Evolutionary conservation across 495 filamentous ascomycete species (phyloP).

Genomic region (Trichoderma erinaceum): DNA sequence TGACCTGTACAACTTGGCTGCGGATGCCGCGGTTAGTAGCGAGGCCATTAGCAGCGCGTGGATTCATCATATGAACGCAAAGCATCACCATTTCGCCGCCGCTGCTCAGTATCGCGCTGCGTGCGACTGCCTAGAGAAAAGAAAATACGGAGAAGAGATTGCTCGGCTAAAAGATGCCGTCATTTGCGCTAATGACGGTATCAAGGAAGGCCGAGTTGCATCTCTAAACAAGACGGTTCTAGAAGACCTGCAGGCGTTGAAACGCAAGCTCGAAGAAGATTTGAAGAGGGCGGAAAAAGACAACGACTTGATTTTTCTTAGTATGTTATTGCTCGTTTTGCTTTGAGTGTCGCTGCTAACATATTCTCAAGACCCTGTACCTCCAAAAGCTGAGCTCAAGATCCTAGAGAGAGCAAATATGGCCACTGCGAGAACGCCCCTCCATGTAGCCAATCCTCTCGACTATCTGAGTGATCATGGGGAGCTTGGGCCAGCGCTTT

Average conservation of each 20-base stretch:
- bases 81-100: constrained; percentile 95
- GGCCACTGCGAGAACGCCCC: constrained; percentile 73
- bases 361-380: constrained; percentile 56
- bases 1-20: constrained; percentile 80
- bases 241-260: constrained; percentile 77
- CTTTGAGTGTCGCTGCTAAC: neutral
- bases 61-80: constrained; percentile 97
- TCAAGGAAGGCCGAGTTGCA: constrained; percentile 66
- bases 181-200: constrained; percentile 73
- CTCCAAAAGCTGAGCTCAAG: constrained; percentile 82
- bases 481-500: constrained; percentile 75
- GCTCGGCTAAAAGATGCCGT: constrained; percentile 77
- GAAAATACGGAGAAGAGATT: constrained; percentile 94
- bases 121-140: constrained; percentile 86
- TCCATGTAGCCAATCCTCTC: constrained; percentile 73
- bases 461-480: constrained; percentile 73
- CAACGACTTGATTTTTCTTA: constrained; percentile 90
- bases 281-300: constrained; percentile 92
- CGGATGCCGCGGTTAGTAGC: constrained; percentile 80
- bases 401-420: constrained; percentile 81
- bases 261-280: constrained; percentile 75
- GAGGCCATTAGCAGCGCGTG: constrained; percentile 86
- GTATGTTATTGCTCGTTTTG: constrained; percentile 25
- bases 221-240: constrained; percentile 82
- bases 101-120: constrained; percentile 94